These are phyloP conservation scores for Penicillium angulare DNA, from an alignment of 495 filamentous ascomycete genomes.

Conservation along the genomic window DNA sequence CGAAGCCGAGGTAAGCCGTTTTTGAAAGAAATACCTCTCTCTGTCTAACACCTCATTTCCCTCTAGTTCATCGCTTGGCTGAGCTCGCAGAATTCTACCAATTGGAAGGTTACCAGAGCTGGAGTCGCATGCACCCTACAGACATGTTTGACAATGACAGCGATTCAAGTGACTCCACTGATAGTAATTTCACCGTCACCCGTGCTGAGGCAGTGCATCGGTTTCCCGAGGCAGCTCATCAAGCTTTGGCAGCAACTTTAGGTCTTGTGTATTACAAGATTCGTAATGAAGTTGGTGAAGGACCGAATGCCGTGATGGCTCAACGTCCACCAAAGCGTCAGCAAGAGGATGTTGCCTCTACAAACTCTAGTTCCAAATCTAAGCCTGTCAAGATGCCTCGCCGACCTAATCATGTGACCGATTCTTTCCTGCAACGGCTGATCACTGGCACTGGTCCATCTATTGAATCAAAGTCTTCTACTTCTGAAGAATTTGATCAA, in stretches of 20 bases:
- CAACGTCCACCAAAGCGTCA: slow-evolving; percentile 37
- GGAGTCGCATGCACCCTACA: slow-evolving; percentile 34
- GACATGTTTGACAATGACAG: slow-evolving; percentile 33
- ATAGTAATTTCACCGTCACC: slow-evolving; percentile 28
- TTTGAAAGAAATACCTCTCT: slow-evolving; percentile 2
- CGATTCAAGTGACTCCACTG: slow-evolving; percentile 41
- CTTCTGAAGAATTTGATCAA: slow-evolving; percentile 37
- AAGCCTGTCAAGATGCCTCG: slow-evolving; percentile 41
- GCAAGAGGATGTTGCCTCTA: slow-evolving; percentile 35
- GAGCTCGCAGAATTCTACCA: slow-evolving; percentile 45
- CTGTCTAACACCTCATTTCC: background rate
- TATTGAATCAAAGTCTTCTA: slow-evolving; percentile 35
- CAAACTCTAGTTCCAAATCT: slow-evolving; percentile 28
- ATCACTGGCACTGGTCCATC: slow-evolving; percentile 31
- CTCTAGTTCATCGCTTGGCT: slow-evolving; percentile 37
- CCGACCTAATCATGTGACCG: slow-evolving; percentile 33
- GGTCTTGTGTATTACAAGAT: slow-evolving; percentile 45
- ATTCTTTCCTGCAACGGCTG: slow-evolving; percentile 31
- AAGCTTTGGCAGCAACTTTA: slow-evolving; percentile 40
- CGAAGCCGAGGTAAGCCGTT: slow-evolving; percentile 39
- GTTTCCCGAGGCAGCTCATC: slow-evolving; percentile 41
- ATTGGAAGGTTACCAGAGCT: slow-evolving; percentile 40
- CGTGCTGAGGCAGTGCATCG: slow-evolving; percentile 34
- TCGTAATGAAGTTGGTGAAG: slow-evolving; percentile 41
- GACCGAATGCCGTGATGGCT: slow-evolving; percentile 21